These are phyloP conservation scores for Penicillium coprophilum DNA, from an alignment of 495 filamentous ascomycete genomes.

Conservation along the genomic window DNA sequence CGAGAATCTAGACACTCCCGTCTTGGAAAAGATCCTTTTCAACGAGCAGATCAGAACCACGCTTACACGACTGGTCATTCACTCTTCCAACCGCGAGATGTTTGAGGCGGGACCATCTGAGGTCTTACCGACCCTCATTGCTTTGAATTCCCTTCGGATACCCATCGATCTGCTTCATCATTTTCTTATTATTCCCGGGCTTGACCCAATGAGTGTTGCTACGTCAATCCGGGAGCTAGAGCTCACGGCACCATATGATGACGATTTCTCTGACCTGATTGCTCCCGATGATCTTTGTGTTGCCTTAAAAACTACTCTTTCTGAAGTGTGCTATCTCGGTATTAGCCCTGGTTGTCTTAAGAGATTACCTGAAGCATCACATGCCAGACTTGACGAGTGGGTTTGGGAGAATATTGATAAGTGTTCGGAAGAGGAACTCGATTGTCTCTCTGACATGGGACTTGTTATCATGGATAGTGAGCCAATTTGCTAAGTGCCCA, in stretches of 20 bases:
- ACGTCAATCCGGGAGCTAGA: conserved; percentile 8
- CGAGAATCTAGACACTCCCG: conserved; percentile 17
- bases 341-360: conserved; percentile 3
- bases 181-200: conserved; percentile 3
- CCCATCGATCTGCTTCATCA: conserved; percentile 3
- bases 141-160: conserved; percentile 6
- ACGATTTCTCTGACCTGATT: background rate
- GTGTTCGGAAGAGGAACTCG: conserved; percentile 12
- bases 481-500: background rate
- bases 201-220: background rate
- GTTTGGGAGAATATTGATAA: conserved; percentile 16
- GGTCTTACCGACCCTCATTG: background rate
- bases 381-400: conserved; percentile 6
- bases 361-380: background rate
- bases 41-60: conserved; percentile 12
- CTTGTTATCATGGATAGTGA: background rate
- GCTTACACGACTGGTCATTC: background rate
- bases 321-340: conserved; percentile 7
- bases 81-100: background rate
- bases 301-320: conserved; percentile 1
- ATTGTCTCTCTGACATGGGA: conserved; percentile 11
- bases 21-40: conserved; percentile 3
- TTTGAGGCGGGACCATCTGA: background rate
- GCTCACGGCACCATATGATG: conserved; percentile 1
- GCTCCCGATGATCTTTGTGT: conserved; percentile 2